phyloP scores from a whole-genome alignment of 257 asterid species.

The Nicotiana benthamiana region DNA sequence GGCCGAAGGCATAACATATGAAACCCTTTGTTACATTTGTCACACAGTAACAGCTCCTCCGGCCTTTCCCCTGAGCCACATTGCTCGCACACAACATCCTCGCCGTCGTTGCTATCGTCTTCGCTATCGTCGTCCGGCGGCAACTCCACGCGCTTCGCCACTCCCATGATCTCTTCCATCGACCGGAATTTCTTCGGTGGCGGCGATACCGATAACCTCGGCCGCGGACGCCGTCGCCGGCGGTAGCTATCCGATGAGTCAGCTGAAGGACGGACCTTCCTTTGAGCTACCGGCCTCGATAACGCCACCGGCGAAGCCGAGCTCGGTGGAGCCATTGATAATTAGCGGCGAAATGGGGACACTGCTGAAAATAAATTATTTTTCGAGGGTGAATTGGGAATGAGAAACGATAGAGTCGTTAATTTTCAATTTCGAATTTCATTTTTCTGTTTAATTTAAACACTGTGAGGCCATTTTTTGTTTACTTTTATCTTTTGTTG shows the following conservation, averaged over 20 bases:
- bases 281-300: constrained; percentile 22
- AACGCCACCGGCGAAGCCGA: constrained; percentile 20
- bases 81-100: constrained; percentile 42
- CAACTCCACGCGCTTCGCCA: constrained; percentile 38
- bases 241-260: not conserved
- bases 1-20: constrained; percentile 80
- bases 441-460: not conserved
- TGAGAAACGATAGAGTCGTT: not conserved
- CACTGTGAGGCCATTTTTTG: not conserved
- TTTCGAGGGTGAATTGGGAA: constrained; percentile 25
- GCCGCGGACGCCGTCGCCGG: constrained; percentile 5
- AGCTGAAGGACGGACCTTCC: constrained; percentile 9
- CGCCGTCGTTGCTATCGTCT: not conserved
- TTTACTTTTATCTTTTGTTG: not conserved
- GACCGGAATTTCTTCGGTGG: constrained; percentile 35
- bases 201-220: constrained; percentile 5
- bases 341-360: not conserved
- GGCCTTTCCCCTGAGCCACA: constrained; percentile 65
- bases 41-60: constrained; percentile 64
- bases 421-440: not conserved
- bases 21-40: constrained; percentile 58
- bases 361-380: constrained; percentile 16
- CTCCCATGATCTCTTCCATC: constrained; percentile 48
- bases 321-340: constrained; percentile 19
- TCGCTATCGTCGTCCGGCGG: constrained; percentile 8